Evolutionary conservation across 441 rosid species (phyloP).

Genomic region (Pelargonium cotyledonis): DNA sequence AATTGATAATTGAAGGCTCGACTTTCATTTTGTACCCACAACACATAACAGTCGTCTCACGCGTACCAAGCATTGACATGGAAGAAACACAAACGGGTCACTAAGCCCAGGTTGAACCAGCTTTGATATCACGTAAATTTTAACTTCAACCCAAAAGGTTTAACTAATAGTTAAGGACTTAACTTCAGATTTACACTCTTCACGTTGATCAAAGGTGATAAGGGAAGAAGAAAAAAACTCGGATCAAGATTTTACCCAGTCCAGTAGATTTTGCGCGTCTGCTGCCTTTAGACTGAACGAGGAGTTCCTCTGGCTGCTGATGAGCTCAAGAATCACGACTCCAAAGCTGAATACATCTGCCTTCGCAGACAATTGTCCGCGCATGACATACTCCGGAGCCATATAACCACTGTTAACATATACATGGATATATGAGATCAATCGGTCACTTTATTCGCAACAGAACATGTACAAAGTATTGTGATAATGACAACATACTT

Average conservation of each 20-base stretch:
- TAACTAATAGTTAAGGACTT: too few relatives aligned
- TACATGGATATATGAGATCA: neutral
- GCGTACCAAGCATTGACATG: too few relatives aligned
- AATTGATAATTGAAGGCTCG: too few relatives aligned
- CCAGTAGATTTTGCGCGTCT: slow-evolving; percentile 63
- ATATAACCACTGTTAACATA: slow-evolving; percentile 66
- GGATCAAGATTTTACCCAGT: slow-evolving; percentile 57
- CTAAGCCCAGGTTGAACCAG: too few relatives aligned
- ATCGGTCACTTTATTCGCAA: neutral
- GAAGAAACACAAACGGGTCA: too few relatives aligned
- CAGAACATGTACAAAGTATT: neutral
- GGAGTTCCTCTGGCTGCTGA: slow-evolving; percentile 71
- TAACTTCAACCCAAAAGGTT: too few relatives aligned
- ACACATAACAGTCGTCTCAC: too few relatives aligned
- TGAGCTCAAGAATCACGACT: slow-evolving; percentile 73
- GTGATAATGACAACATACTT: slow-evolving; percentile 41
- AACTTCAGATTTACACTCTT: too few relatives aligned
- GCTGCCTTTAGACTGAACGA: slow-evolving; percentile 29
- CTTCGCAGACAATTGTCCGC: slow-evolving; percentile 60
- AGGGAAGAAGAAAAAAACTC: neutral
- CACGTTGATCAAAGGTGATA: too few relatives aligned
- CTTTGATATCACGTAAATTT: too few relatives aligned
- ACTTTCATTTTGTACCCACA: too few relatives aligned
- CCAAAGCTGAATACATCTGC: slow-evolving; percentile 95
- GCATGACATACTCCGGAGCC: slow-evolving; percentile 95